Evolutionary conservation across 2,329 filamentous ascomycete species (phyloP).

Genomic region (Leptographium lundbergii): DNA sequence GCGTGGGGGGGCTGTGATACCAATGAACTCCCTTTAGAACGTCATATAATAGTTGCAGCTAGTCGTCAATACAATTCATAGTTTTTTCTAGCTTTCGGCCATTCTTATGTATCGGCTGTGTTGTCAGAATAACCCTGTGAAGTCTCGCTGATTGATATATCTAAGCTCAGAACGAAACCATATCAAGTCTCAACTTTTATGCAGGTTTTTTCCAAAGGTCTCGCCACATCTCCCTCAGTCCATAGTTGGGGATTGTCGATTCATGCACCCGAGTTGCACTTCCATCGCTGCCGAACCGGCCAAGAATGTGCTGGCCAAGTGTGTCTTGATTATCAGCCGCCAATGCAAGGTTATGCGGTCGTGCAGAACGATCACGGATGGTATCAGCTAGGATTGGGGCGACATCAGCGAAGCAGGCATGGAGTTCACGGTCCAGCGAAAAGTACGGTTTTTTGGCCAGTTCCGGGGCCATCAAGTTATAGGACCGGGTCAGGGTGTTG

Average conservation of each 20-base stretch:
- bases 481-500: constrained; percentile 69
- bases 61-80: neutral
- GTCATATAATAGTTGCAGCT: neutral
- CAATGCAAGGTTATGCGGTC: constrained; percentile 17
- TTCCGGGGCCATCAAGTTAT: constrained; percentile 89
- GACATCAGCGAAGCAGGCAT: constrained; percentile 71
- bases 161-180: too few relatives aligned
- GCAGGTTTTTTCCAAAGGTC: constrained; percentile 45
- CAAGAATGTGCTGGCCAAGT: constrained; percentile 42
- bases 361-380: constrained; percentile 55
- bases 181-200: neutral
- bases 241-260: constrained; percentile 63
- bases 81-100: too few relatives aligned
- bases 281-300: constrained; percentile 40
- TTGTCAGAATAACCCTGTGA: too few relatives aligned
- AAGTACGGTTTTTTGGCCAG: constrained; percentile 91
- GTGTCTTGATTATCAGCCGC: constrained; percentile 24
- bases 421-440: constrained; percentile 68
- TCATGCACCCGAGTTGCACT: constrained; percentile 54
- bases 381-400: constrained; percentile 62
- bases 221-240: constrained; percentile 78
- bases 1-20: too few relatives aligned
- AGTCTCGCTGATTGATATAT: too few relatives aligned
- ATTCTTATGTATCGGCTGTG: too few relatives aligned
- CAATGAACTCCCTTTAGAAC: too few relatives aligned